Evolutionary conservation across 83 land plant genomes (phyloP).

Genomic region (Picea abies): DNA sequence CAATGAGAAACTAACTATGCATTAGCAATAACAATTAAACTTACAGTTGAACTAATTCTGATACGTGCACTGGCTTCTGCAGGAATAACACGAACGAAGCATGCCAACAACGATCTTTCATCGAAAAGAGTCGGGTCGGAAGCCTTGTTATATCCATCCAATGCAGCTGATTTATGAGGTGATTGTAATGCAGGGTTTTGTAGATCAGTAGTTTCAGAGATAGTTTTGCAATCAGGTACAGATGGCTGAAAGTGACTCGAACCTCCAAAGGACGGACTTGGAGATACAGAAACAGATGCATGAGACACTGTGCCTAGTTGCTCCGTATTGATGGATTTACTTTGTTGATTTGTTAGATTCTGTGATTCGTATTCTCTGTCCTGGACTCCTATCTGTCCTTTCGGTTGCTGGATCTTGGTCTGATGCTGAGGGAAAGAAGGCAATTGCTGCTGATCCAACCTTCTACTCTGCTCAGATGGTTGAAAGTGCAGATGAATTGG

Average conservation of each 20-base stretch:
- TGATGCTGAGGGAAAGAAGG: slow-evolving; percentile 7
- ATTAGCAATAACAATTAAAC: slow-evolving; percentile 14
- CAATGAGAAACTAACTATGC: no score
- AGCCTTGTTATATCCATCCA: slow-evolving; percentile 38
- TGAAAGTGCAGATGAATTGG: slow-evolving; percentile 6
- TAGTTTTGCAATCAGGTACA: slow-evolving; percentile 6
- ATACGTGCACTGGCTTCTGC: slow-evolving; percentile 81
- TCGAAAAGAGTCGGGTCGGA: slow-evolving; percentile 61
- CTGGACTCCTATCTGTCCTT: not conserved
- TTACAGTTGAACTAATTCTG: slow-evolving; percentile 88
- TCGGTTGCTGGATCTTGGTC: slow-evolving; percentile 6
- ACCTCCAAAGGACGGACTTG: not conserved
- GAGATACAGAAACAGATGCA: slow-evolving; percentile 14
- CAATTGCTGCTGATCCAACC: slow-evolving; percentile 18
- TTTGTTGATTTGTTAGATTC: slow-evolving; percentile 1
- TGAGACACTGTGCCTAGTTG: slow-evolving; percentile 9
- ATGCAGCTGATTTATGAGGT: slow-evolving; percentile 15
- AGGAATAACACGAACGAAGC: slow-evolving; percentile 92
- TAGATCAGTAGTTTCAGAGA: not conserved
- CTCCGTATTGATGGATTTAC: slow-evolving; percentile 2
- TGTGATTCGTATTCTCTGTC: slow-evolving; percentile 12
- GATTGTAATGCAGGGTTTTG: slow-evolving; percentile 9
- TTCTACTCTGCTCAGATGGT: slow-evolving; percentile 16
- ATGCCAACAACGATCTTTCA: slow-evolving; percentile 81
- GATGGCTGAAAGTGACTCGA: not conserved